Percentiles rank a stretch among this genome's conserved stretches.
Conservation (phyloP, 176 grass and related monocot genomes). For the Melocanna baccifera region DNA sequence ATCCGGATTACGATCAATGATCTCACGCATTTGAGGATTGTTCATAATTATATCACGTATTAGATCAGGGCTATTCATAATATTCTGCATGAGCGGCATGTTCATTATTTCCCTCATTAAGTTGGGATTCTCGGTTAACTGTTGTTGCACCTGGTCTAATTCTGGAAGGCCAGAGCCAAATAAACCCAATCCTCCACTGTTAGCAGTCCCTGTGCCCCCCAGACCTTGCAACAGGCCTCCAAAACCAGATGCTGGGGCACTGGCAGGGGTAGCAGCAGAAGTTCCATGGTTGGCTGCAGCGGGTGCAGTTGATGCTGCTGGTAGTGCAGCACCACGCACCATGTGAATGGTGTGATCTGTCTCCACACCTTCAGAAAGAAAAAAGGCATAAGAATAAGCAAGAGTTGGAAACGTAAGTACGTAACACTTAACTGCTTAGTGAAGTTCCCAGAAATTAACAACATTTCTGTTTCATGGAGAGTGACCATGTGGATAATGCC, state of each 20-base stretch:
- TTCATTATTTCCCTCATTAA: constrained; percentile 88
- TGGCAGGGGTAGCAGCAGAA: constrained; percentile 27
- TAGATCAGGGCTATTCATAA: constrained; percentile 74
- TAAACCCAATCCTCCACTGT: constrained; percentile 37
- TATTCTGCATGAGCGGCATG: constrained; percentile 61
- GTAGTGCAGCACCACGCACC: constrained; percentile 54
- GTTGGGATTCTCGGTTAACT: constrained; percentile 65
- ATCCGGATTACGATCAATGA: constrained; percentile 83
- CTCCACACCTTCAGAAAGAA: constrained; percentile 53
- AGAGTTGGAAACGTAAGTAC: not conserved
- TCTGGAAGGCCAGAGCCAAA: constrained; percentile 50
- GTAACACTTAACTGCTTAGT: not conserved
- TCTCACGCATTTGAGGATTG: constrained; percentile 87
- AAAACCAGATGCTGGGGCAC: constrained; percentile 30
- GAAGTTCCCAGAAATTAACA: not conserved
- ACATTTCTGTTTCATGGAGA: not conserved
- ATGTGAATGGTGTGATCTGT: constrained; percentile 83
- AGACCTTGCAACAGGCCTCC: constrained; percentile 56
- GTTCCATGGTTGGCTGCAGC: constrained; percentile 39
- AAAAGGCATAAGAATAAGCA: not conserved
- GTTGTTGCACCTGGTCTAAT: constrained; percentile 69
- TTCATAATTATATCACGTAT: constrained; percentile 78
- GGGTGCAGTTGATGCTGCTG: constrained; percentile 30
- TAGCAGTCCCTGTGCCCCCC: constrained; percentile 40
- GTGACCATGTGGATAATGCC: not conserved